Evolutionary conservation across 306 rosid genomes (phyloP), one percentile per base, ranked within the genome.

Genomic region (Rubus parviflorus): DNA sequence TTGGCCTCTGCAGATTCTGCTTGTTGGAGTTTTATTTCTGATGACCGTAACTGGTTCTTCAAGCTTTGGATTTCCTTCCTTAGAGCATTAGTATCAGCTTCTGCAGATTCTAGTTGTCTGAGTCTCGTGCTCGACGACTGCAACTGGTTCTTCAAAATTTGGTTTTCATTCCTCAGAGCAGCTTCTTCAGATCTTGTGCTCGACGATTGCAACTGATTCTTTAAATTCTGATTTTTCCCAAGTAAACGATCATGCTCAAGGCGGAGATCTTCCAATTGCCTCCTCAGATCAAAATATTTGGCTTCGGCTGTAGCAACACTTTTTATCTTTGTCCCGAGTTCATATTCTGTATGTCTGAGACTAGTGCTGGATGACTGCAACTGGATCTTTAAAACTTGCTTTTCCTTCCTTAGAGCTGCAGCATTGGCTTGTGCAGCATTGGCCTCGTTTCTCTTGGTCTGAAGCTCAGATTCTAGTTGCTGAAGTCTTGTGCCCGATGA

Each of bases 171-270:
- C 35, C 64, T 22, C 11, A 58, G 38, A 58, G 64, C 20, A 6
- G 25, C 23, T 54, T 54, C 61, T 54, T n/a, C 20, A 54, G 61
- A 54, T 54, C 10, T 30, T 23, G 37, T 58, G 64, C 64, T 9
- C 5, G 14, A 70, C 3, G 30, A 56, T 90, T 95, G 78, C 74
- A 93, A 84, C 80, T 85, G 88, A 76, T 73, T 68, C 77, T 88
- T 88, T 47, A 91, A 89, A 68, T 82, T 86, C 81, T 91, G 90
- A 75, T 93, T 89, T 84, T 93, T 97, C 86, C 84, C 90, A 4
- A 89, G 90, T 66, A 93, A 84, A 73, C 95, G 95, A 51, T 91
- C 98, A 66, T 91, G 89, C 85, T 91, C 97, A 2, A 87, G 90
- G 58, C 90, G 90, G 76, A 91, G 86, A 19, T 97, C 96, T 76